Conservation (phyloP, 202 grass and related monocot genomes). For the Setaria italica region DNA sequence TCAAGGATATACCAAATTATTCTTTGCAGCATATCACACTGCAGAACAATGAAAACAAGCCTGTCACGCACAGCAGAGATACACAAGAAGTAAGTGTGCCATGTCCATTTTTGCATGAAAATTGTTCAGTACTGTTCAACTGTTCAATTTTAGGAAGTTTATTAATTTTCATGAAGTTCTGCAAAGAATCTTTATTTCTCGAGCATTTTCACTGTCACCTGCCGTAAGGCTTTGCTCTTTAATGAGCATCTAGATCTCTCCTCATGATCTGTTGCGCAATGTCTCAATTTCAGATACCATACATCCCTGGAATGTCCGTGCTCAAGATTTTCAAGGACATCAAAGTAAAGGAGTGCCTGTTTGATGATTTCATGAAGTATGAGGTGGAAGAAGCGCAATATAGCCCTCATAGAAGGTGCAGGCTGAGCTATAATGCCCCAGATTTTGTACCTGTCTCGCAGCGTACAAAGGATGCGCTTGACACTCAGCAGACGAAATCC, state of each 20-base stretch:
- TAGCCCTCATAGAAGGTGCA: constrained; percentile 58
- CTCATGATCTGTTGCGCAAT: background rate
- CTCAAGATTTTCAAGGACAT: constrained; percentile 75
- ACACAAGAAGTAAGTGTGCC: constrained; percentile 81
- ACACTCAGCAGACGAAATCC: constrained; percentile 19
- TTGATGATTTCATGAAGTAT: constrained; percentile 85
- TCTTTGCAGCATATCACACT: constrained; percentile 72
- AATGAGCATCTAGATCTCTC: background rate
- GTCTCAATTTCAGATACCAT: constrained; percentile 61
- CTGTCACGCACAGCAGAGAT: constrained; percentile 97
- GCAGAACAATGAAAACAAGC: constrained; percentile 93
- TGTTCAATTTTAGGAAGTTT: background rate
- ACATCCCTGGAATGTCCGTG: constrained; percentile 58
- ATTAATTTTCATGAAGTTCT: constrained; percentile 16
- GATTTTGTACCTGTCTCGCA: constrained; percentile 68
- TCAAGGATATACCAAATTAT: constrained; percentile 85
- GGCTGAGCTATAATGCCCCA: constrained; percentile 68
- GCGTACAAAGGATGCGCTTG: background rate
- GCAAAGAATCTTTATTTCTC: background rate
- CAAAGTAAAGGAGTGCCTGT: constrained; percentile 58
- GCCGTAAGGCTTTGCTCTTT: background rate
- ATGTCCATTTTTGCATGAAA: background rate
- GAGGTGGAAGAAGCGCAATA: constrained; percentile 63
- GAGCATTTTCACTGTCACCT: background rate
- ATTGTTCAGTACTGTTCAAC: background rate